Evolutionary conservation across 495 filamentous ascomycete genomes (phyloP), one percentile per base, ranked within the genome.

Genomic region (Xylaria telfairii): DNA sequence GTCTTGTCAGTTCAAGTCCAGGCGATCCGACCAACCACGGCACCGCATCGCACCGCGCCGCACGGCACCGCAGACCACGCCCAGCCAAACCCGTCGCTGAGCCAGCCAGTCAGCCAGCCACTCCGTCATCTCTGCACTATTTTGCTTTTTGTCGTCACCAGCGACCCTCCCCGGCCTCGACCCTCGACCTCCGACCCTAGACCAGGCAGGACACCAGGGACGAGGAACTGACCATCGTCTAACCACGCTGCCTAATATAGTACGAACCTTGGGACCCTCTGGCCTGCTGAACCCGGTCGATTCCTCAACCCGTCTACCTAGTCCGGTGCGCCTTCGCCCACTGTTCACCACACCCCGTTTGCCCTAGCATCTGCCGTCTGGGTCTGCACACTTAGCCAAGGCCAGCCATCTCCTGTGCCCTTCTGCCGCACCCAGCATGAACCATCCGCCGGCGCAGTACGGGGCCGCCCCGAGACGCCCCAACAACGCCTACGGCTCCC

Each of bases 361-460:
- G 19, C 67, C 21, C 39, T 17, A 39, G 21, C 49, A 21, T 56
- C 34, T 42, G 28, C 19, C 56, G 32, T 39, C 56, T 10, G 12
- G 6, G 21, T 37, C 30, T 59, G 17, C 19, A 59, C 37, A 59
- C 90, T 54, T 92, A 24, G 90, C 89, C 57, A 65, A 44, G 12
- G 12, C n/a, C 7, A 7, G 56, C 9, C 63, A 9, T n/a, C 13
- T 39, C n/a, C 28, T 28, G 17, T 61, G 28, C 21, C 47, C 15
- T 42, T 21, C 67, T 54, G 74, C 69, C 69, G 71, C 69, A 69
- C 46, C 60, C 84, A 88, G 67, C 83, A 93, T 78, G 85, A 90
- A 84, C 67, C 59, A 62, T 54, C 81, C 80, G 70, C 75, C 72
- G 71, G 78, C 77, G 68, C 80, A 84, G 72, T 82, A 83, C 73